A percentile compares a stretch with the other conserved stretches of the same genome.
Conservation (phyloP, 2,329 filamentous ascomycete genomes). For the Neocucurbitaria cava region DNA sequence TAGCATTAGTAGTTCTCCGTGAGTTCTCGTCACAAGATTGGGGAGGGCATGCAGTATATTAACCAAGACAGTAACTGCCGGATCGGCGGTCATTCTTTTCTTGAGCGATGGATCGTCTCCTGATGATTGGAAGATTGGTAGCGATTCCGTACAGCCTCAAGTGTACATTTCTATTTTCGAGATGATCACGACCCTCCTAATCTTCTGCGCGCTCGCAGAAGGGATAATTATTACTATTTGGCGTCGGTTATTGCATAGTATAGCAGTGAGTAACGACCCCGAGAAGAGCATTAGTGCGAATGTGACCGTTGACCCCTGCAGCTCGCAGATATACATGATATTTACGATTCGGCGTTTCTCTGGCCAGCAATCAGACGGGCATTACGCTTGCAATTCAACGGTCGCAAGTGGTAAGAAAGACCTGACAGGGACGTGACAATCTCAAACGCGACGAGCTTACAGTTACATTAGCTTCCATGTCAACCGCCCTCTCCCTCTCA, state of each 20-base stretch:
- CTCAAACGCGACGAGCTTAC: background rate
- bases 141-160: slow-evolving; percentile 20
- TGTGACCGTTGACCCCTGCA: background rate
- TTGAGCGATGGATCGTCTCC: slow-evolving; percentile 18
- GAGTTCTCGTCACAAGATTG: background rate
- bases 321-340: slow-evolving; percentile 19
- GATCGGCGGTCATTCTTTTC: slow-evolving; percentile 25
- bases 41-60: background rate
- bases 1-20: slow-evolving; percentile 15
- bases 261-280: slow-evolving; percentile 14
- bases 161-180: slow-evolving; percentile 31
- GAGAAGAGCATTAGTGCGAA: background rate
- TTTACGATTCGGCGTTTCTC: slow-evolving; percentile 19
- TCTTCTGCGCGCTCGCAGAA: slow-evolving; percentile 24
- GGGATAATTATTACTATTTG: slow-evolving; percentile 30
- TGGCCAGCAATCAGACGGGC: slow-evolving; percentile 22
- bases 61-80: slow-evolving; percentile 17
- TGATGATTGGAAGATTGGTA: slow-evolving; percentile 25
- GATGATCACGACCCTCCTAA: slow-evolving; percentile 26
- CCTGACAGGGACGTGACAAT: too few relatives aligned
- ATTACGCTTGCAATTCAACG: slow-evolving; percentile 20
- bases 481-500: slow-evolving; percentile 14
- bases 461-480: slow-evolving; percentile 1
- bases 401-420: background rate
- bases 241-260: slow-evolving; percentile 23